Base-by-base conservation (phyloP, 441 rosid genomes). In the Adansonia grandidieri region DNA sequence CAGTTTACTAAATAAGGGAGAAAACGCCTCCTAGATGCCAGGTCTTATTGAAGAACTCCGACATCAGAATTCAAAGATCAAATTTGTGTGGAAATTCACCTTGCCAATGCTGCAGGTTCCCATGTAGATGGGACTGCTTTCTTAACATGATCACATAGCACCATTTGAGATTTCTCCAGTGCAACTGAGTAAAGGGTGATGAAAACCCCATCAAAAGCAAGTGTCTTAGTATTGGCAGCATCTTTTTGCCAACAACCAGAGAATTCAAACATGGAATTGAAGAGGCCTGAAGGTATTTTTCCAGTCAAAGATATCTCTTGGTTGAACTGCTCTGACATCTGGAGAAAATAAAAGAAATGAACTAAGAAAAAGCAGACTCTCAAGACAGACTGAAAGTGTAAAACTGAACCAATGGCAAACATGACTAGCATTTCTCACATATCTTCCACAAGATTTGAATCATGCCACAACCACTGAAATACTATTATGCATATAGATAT, bases 251-350 rank as follows among this genome's bases (percentile, higher is more conserved):
- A 94, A 82, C 87, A 88, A 77, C 95, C 86, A 7, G 97, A 88
- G 85, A 91, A 94, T 37, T 91, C 97, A 74, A 91, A 96, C 97
- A 91, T 91, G n/a, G 92, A 73, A 81, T 96, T 94, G 86, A 96
- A 96, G 64, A 87, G 90, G 69, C 99, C 99, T 0, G 97, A 93
- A 1, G 99, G 99, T 78, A 96, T 91, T 91, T 94, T 92, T 79
- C 98, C 98, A 50, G 93, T 89, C 77, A 91, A 74, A 78, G 97
- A 92, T 76, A 92, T 82, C 73, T 96, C 98, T 75, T 91, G 99
- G 83, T 96, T 96, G 85, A 96, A 92, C 84, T 94, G 97, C 90
- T 96, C 98, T 44, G 99, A 88, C 99, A 96, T 96, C 99, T 96
- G 83, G 2, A 58, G 54, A 76, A 71, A 70, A 79, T 62, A 72